Percentiles rank a stretch among this genome's conserved stretches.
phyloP scores from a whole-genome alignment of 345 rosid species.

The Xanthoceras sorbifolium region DNA sequence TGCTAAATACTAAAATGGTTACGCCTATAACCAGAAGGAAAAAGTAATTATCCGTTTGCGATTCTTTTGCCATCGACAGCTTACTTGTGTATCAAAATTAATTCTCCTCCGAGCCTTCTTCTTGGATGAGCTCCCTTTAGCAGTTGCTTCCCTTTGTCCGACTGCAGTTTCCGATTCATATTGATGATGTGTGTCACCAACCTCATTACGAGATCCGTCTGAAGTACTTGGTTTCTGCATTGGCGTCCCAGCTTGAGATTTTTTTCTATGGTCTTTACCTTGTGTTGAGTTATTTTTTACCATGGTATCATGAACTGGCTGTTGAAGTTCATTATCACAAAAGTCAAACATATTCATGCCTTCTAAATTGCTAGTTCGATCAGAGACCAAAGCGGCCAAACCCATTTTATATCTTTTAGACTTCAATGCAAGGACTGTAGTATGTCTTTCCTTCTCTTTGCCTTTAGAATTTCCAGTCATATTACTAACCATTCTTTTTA shows the following conservation, averaged over 20 bases:
- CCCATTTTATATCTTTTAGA: neutral
- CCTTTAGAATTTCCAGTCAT: neutral
- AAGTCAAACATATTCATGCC: neutral
- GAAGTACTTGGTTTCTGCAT: neutral
- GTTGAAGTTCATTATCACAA: neutral
- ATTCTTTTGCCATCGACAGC: slow-evolving; percentile 9
- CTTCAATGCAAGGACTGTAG: neutral
- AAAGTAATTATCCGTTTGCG: neutral
- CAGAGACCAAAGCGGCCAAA: neutral
- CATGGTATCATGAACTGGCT: neutral
- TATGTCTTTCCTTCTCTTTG: slow-evolving; percentile 11
- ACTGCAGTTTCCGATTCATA: neutral
- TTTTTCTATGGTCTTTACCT: neutral
- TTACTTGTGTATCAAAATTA: slow-evolving; percentile 42
- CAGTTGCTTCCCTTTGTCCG: slow-evolving; percentile 10
- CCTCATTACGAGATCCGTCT: neutral
- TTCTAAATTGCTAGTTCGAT: neutral
- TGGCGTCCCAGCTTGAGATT: neutral
- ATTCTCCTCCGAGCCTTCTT: slow-evolving; percentile 32
- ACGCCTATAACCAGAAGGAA: neutral
- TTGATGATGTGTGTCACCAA: neutral
- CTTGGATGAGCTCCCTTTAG: slow-evolving; percentile 15
- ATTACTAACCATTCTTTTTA: slow-evolving; percentile 14
- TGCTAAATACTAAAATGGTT: neutral
- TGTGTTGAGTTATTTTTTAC: slow-evolving; percentile 1